phyloP scores from a whole-genome alignment of 2,329 filamentous ascomycete genomes.

The Lachnellula subtilissima region DNA sequence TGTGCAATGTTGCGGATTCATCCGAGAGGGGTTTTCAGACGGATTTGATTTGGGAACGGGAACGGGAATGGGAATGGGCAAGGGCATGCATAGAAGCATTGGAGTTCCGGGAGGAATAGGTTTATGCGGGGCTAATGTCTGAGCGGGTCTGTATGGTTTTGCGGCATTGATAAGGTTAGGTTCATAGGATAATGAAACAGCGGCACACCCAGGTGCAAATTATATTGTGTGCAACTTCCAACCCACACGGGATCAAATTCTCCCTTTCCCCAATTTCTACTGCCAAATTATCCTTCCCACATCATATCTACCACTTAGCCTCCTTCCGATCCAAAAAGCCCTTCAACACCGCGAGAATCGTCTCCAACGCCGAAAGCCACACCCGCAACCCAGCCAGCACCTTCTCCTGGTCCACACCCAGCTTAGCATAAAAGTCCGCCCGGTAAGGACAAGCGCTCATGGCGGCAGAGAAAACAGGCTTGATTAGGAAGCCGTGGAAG shows the following conservation, averaged over 20 bases:
- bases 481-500: constrained; percentile 83
- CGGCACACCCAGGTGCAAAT: background rate
- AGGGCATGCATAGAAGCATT: background rate
- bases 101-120: background rate
- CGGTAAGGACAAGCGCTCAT: constrained; percentile 93
- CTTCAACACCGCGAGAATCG: constrained; percentile 72
- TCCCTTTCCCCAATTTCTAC: background rate
- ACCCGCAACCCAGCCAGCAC: constrained; percentile 59
- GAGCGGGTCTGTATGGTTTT: background rate
- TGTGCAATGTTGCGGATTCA: constrained; percentile 23
- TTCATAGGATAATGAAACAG: background rate
- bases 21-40: constrained; percentile 23
- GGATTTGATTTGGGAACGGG: constrained; percentile 9
- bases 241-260: background rate
- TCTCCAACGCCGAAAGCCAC: constrained; percentile 76
- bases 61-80: background rate
- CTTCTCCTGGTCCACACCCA: constrained; percentile 62
- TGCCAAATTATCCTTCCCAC: background rate
- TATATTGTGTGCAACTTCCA: background rate
- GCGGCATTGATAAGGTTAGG: background rate
- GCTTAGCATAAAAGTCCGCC: constrained; percentile 86
- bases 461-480: constrained; percentile 87
- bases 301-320: constrained; percentile 31
- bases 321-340: constrained; percentile 53
- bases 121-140: background rate